phyloP scores from a whole-genome alignment of 352 stramenopile genomes.

The Pythium sukuiense region DNA sequence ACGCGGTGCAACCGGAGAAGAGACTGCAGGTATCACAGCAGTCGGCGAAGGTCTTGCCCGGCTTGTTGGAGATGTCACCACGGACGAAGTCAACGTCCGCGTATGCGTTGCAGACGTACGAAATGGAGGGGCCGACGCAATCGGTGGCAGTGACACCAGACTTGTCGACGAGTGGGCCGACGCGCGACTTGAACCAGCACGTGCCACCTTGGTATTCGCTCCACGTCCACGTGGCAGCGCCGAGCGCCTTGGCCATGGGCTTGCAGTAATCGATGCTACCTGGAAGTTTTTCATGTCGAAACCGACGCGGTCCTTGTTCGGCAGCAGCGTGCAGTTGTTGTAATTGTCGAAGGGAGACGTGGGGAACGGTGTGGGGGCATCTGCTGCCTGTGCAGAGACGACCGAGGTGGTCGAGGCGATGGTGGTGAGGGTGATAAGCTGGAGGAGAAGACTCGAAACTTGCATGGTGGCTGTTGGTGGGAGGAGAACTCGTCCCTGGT shows the following conservation, averaged over 20 bases:
- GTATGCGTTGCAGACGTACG: conserved; percentile 2
- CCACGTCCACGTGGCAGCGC: neutral
- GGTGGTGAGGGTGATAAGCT: neutral
- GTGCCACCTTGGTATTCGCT: neutral
- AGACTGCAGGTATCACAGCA: neutral
- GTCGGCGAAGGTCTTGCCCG: conserved; percentile 1
- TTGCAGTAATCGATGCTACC: neutral
- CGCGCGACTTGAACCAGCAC: conserved; percentile 2
- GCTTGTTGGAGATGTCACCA: neutral
- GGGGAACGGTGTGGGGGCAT: neutral
- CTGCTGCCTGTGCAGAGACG: neutral
- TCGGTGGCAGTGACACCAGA: neutral
- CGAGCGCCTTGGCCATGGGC: neutral
- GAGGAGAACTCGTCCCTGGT: too few species aligned
- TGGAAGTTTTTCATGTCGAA: neutral
- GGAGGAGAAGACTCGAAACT: neutral
- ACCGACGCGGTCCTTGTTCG: conserved; percentile 4
- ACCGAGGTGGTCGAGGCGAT: neutral
- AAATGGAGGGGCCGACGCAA: conserved; percentile 3
- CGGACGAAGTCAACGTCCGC: neutral
- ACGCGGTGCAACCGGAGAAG: neutral
- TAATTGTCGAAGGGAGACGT: neutral
- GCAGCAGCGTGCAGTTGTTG: conserved; percentile 3
- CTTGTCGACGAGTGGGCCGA: conserved; percentile 1
- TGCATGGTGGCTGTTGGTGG: neutral